Percentiles rank a stretch among this genome's conserved stretches.
Conservation (phyloP, 495 filamentous ascomycete species). For the Pseudotulostoma volvatum region DNA sequence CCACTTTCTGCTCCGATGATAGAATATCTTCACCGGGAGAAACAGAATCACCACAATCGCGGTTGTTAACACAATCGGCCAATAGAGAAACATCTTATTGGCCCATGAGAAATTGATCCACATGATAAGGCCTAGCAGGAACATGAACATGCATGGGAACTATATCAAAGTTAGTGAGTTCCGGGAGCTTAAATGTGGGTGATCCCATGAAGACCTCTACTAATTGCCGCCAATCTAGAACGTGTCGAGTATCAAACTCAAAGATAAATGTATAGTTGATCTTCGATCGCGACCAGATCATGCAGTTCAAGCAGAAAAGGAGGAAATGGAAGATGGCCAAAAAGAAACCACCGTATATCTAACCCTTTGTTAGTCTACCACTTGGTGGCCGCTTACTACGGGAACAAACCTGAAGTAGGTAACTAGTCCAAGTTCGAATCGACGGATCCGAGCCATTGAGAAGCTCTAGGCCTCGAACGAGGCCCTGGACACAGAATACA, state of each 20-base stretch:
- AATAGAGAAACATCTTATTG: constrained; percentile 64
- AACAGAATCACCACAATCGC: constrained; percentile 52
- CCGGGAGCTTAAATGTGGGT: constrained; percentile 1
- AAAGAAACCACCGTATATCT: constrained; percentile 81
- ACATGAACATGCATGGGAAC: constrained; percentile 61
- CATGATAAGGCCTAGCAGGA: constrained; percentile 60
- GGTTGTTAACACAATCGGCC: constrained; percentile 65
- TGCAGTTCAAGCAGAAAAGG: constrained; percentile 63
- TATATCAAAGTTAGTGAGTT: constrained; percentile 14
- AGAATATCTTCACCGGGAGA: constrained; percentile 55
- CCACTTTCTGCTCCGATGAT: constrained; percentile 65
- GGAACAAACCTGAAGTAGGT: constrained; percentile 49
- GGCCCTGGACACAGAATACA: constrained; percentile 57
- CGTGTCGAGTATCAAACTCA: constrained; percentile 76
- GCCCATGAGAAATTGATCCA: constrained; percentile 75
- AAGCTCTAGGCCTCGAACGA: constrained; percentile 47
- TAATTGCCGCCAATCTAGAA: constrained; percentile 77
- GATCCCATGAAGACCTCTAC: constrained; percentile 55
- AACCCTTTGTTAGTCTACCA: constrained; percentile 13
- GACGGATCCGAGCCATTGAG: constrained; percentile 29
- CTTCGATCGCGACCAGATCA: constrained; percentile 63
- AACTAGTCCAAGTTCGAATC: constrained; percentile 42
- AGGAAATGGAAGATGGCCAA: constrained; percentile 55
- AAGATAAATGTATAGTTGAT: constrained; percentile 96
- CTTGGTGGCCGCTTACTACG: background rate